These are phyloP conservation scores for Tripterygium wilfordii DNA, from an alignment of 177 flowering plant species.

Conservation along the genomic window DNA sequence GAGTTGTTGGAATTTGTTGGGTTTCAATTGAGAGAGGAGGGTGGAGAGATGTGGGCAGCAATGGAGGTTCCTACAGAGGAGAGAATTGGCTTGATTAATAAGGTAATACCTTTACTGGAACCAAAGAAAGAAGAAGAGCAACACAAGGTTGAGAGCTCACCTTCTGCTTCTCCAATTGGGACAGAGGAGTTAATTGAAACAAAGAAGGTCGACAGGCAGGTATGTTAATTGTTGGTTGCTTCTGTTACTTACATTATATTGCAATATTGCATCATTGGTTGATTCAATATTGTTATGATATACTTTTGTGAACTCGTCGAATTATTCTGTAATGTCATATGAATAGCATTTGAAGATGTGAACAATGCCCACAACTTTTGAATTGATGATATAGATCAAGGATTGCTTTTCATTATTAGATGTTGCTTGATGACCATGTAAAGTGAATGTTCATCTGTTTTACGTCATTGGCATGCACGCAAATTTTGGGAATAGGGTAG, in stretches of 20 bases:
- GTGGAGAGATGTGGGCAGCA: conserved; percentile 79
- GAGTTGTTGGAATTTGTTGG: conserved; percentile 82
- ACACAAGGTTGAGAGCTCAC: conserved; percentile 14
- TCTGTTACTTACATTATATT: background rate
- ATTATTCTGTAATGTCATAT: too few relatives aligned
- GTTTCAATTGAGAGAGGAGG: conserved; percentile 64
- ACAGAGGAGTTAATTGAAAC: conserved; percentile 30
- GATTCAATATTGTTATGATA: too few relatives aligned
- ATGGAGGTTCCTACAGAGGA: conserved; percentile 62
- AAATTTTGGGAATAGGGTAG: too few relatives aligned
- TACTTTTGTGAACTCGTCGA: too few relatives aligned
- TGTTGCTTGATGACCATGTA: too few relatives aligned
- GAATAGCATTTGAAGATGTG: too few relatives aligned
- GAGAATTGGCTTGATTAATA: conserved; percentile 29
- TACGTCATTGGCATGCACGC: too few relatives aligned
- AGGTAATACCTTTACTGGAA: conserved; percentile 47
- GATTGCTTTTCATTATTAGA: too few relatives aligned
- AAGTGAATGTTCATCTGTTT: too few relatives aligned
- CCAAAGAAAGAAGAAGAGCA: conserved; percentile 24
- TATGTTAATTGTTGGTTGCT: conserved; percentile 14
- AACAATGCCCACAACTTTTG: too few relatives aligned
- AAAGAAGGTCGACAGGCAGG: conserved; percentile 78
- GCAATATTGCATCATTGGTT: too few relatives aligned
- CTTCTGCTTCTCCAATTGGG: conserved; percentile 21
- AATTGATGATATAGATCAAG: too few relatives aligned